A percentile compares a stretch with the other conserved stretches of the same genome.
These are phyloP conservation scores for Pyrenophora graminea DNA, from an alignment of 2,329 filamentous ascomycete genomes.

Conservation along the genomic window DNA sequence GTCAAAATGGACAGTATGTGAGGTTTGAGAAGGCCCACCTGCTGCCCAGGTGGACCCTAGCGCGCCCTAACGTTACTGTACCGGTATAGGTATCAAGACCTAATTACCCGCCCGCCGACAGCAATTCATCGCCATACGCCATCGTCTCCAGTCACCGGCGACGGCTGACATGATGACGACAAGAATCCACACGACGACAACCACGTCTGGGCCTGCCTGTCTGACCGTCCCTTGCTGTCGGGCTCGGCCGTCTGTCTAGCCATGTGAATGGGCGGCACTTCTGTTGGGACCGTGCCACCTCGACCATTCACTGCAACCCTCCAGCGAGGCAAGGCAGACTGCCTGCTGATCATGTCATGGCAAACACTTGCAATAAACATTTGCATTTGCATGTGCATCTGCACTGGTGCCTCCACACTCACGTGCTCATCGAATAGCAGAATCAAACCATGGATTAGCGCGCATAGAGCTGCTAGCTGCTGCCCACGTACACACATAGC, in stretches of 20 bases:
- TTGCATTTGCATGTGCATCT: not conserved
- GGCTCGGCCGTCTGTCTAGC: not conserved
- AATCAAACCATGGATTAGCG: too few relatives aligned
- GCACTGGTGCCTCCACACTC: not conserved
- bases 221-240: too few relatives aligned
- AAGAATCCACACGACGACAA: too few relatives aligned
- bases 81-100: not conserved
- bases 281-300: slow-evolving; percentile 1
- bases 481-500: not conserved
- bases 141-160: too few relatives aligned
- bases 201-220: too few relatives aligned
- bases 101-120: slow-evolving; percentile 1
- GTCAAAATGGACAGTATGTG: slow-evolving; percentile 10
- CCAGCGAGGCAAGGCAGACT: not conserved
- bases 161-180: too few relatives aligned
- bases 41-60: slow-evolving; percentile 3
- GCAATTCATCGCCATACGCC: too few relatives aligned
- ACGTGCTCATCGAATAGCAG: not conserved
- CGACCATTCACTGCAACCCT: not conserved
- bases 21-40: slow-evolving; percentile 10
- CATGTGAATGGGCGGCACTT: not conserved
- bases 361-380: not conserved
- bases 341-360: not conserved
- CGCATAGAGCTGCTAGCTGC: too few relatives aligned
- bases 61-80: not conserved